Conservation (phyloP, 78 protist genomes). For the Corallochytrium limacisporum region DNA sequence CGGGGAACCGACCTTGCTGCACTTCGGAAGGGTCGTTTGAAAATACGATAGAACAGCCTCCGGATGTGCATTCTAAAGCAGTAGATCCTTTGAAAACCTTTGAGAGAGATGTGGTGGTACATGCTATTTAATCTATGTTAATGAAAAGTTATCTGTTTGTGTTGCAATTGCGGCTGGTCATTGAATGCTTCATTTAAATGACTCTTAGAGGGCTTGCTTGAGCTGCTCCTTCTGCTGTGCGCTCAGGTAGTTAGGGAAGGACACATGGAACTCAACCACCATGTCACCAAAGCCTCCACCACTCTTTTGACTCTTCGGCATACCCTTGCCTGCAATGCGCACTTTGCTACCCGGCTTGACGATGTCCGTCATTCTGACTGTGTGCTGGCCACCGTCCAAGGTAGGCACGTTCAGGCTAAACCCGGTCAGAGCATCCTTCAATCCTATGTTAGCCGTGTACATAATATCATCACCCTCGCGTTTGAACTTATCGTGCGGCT, state of each 20-base stretch:
- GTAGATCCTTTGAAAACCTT: too few species aligned
- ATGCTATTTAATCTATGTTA: too few species aligned
- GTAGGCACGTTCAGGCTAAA: not conserved
- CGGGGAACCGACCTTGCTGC: too few species aligned
- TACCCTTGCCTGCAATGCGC: constrained; percentile 18
- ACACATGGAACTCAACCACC: constrained; percentile 10
- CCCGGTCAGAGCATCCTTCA: constrained; percentile 29
- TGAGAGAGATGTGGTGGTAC: too few species aligned
- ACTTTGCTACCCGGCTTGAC: not conserved
- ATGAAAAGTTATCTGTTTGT: too few species aligned
- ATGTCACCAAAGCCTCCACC: constrained; percentile 23
- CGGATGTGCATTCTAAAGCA: too few species aligned
- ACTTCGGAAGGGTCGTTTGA: too few species aligned
- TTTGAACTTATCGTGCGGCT: constrained; percentile 32
- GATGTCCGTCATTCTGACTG: not conserved
- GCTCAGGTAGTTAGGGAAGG: not conserved
- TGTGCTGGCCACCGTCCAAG: not conserved
- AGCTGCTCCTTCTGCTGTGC: not conserved
- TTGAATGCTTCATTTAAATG: too few species aligned
- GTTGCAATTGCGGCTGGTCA: too few species aligned
- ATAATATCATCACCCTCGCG: constrained; percentile 40
- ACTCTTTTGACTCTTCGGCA: constrained; percentile 16
- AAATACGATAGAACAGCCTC: too few species aligned
- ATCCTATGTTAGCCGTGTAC: not conserved
- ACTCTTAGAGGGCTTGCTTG: not conserved